Conservation (phyloP, 2,329 filamentous ascomycete genomes). For the Boeremia exigua region DNA sequence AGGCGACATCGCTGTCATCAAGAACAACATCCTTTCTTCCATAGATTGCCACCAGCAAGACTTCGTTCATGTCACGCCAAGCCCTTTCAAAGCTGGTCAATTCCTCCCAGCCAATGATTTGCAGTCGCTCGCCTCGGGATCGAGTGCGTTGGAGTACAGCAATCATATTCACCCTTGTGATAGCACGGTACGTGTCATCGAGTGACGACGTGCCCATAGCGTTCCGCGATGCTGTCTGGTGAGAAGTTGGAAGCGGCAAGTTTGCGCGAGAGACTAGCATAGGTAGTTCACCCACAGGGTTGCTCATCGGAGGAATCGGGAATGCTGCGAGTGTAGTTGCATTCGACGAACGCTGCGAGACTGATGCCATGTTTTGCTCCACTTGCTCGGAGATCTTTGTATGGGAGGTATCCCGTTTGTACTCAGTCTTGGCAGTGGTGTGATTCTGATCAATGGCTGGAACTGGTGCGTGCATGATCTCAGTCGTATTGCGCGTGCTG, state of each 20-base stretch:
- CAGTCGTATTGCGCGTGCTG: neutral
- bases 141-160: constrained; percentile 18
- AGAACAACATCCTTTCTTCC: constrained; percentile 22
- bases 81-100: constrained; percentile 18
- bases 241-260: neutral
- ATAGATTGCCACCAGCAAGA: constrained; percentile 24
- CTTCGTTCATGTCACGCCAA: constrained; percentile 27
- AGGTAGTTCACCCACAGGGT: constrained; percentile 14
- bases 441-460: neutral
- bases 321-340: constrained; percentile 12
- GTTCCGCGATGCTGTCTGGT: neutral
- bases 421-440: neutral
- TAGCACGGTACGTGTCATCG: constrained; percentile 12
- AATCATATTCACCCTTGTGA: constrained; percentile 15
- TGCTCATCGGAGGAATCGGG: constrained; percentile 15
- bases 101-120: constrained; percentile 2
- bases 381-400: constrained; percentile 2
- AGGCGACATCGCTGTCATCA: constrained; percentile 14
- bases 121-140: constrained; percentile 15
- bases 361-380: neutral
- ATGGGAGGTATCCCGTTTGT: neutral
- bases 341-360: neutral
- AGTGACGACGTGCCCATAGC: neutral
- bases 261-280: constrained; percentile 13
- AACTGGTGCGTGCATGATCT: constrained; percentile 2